phyloP scores from a whole-genome alignment of 768 basidiomycete genomes.

The Pisolithus tinctorius region DNA sequence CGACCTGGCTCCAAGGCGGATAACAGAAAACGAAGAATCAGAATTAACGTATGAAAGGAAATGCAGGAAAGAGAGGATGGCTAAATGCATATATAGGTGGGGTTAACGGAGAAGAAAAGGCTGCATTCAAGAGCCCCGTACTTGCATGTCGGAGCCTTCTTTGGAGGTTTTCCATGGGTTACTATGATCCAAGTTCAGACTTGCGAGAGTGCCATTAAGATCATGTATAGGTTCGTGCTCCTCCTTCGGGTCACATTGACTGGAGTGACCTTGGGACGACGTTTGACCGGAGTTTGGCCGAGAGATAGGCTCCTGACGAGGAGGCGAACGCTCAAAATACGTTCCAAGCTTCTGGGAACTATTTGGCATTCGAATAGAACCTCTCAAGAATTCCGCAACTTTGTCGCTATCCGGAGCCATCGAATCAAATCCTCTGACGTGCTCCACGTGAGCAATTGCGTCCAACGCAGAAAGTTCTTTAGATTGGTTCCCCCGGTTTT shows the following conservation, averaged over 20 bases:
- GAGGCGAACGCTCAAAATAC: slow-evolving; percentile 41
- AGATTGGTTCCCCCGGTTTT: slow-evolving; percentile 30
- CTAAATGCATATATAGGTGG: too few relatives aligned
- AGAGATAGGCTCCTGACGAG: slow-evolving; percentile 45
- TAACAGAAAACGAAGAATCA: too few relatives aligned
- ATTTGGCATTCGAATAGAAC: slow-evolving; percentile 39
- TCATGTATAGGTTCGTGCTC: slow-evolving; percentile 57
- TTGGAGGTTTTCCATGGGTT: slow-evolving; percentile 27
- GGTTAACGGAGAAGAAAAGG: too few relatives aligned
- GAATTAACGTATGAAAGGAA: too few relatives aligned
- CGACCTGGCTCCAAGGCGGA: too few relatives aligned
- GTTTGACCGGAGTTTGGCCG: slow-evolving; percentile 47
- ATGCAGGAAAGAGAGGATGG: too few relatives aligned
- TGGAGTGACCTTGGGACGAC: slow-evolving; percentile 17
- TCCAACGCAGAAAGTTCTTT: slow-evolving; percentile 33
- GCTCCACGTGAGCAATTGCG: slow-evolving; percentile 40
- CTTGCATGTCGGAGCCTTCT: slow-evolving; percentile 15
- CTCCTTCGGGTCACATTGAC: slow-evolving; percentile 20
- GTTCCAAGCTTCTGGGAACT: slow-evolving; percentile 38
- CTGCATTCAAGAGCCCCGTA: slow-evolving; percentile 10
- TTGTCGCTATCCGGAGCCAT: slow-evolving; percentile 28
- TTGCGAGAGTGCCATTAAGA: slow-evolving; percentile 71
- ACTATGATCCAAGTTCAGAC: slow-evolving; percentile 54
- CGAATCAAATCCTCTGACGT: slow-evolving; percentile 44
- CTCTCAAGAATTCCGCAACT: slow-evolving; percentile 24